Conservation (phyloP, 2,329 filamentous ascomycete species). For the Verticillium tricorpus region DNA sequence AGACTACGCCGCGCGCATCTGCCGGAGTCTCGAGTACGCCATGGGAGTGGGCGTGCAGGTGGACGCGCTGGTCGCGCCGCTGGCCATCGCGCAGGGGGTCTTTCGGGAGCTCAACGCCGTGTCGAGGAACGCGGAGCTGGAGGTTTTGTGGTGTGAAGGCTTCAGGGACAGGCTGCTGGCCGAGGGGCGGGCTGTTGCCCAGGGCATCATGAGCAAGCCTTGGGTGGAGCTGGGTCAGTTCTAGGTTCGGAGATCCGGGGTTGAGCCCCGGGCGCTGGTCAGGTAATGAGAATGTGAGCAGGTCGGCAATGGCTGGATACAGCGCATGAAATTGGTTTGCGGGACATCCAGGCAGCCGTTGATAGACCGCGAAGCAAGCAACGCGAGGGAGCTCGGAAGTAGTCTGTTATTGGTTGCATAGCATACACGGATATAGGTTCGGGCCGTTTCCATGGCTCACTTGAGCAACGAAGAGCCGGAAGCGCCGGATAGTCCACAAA, state of each 20-base stretch:
- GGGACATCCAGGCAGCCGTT: too few relatives aligned
- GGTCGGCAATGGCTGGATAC: not conserved
- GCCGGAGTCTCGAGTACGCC: slow-evolving; percentile 44
- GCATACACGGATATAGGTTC: not conserved
- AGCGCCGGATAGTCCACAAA: not conserved
- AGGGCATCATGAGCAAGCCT: slow-evolving; percentile 29
- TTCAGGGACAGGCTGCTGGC: slow-evolving; percentile 33
- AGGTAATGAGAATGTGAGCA: not conserved
- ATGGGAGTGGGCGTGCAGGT: slow-evolving; percentile 39
- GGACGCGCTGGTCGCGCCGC: slow-evolving; percentile 38
- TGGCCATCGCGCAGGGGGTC: slow-evolving; percentile 37
- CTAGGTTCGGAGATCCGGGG: slow-evolving; percentile 1
- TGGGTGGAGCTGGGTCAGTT: slow-evolving; percentile 29
- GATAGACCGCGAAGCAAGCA: not conserved
- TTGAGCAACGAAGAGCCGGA: not conserved
- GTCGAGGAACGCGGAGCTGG: slow-evolving; percentile 36
- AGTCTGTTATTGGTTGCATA: not conserved
- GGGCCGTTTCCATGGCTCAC: not conserved
- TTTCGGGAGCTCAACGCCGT: slow-evolving; percentile 33
- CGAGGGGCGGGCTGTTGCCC: slow-evolving; percentile 36
- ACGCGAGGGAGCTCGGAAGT: not conserved
- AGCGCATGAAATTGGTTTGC: not conserved
- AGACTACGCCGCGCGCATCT: slow-evolving; percentile 43
- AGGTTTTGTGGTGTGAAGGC: slow-evolving; percentile 42
- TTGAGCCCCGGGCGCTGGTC: not conserved